phyloP scores from a whole-genome alignment of 257 asterid species.

The Solanum virginianum region DNA sequence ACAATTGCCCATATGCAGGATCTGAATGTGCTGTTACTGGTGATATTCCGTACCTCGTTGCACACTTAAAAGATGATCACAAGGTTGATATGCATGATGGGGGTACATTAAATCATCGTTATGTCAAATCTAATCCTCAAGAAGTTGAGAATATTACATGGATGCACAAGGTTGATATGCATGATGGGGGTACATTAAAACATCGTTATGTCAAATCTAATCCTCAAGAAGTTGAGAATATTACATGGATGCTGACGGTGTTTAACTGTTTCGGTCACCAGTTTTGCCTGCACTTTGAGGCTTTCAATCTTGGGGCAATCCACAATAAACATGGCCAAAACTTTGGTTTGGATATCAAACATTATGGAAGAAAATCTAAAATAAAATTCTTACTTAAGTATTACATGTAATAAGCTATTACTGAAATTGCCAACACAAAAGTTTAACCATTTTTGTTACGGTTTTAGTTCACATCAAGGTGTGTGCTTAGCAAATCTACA shows the following conservation, averaged over 20 bases:
- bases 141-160: constrained; percentile 31
- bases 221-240: too few species aligned
- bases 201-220: too few species aligned
- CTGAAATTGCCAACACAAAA: too few species aligned
- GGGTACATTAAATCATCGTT: constrained; percentile 33
- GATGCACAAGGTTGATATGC: too few species aligned
- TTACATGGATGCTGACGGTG: constrained; percentile 34
- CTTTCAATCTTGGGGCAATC: constrained; percentile 22
- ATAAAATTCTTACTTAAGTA: too few species aligned
- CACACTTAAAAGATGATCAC: constrained; percentile 28
- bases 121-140: constrained; percentile 29
- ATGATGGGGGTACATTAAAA: too few species aligned
- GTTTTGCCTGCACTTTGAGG: constrained; percentile 29
- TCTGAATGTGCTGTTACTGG: constrained; percentile 27
- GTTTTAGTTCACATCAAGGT: constrained; percentile 23
- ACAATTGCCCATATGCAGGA: constrained; percentile 34
- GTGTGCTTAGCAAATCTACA: constrained; percentile 7
- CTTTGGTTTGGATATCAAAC: too few species aligned
- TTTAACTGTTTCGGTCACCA: constrained; percentile 30
- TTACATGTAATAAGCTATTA: too few species aligned
- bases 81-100: constrained; percentile 35
- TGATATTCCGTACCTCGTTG: constrained; percentile 15
- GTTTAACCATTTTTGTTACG: too few species aligned
- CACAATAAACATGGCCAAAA: too few species aligned
- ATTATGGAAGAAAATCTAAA: too few species aligned